A percentile compares a stretch with the other conserved stretches of the same genome.
Evolutionary conservation across 495 filamentous ascomycete genomes (phyloP).

Genomic region (Annulohypoxylon nitens): DNA sequence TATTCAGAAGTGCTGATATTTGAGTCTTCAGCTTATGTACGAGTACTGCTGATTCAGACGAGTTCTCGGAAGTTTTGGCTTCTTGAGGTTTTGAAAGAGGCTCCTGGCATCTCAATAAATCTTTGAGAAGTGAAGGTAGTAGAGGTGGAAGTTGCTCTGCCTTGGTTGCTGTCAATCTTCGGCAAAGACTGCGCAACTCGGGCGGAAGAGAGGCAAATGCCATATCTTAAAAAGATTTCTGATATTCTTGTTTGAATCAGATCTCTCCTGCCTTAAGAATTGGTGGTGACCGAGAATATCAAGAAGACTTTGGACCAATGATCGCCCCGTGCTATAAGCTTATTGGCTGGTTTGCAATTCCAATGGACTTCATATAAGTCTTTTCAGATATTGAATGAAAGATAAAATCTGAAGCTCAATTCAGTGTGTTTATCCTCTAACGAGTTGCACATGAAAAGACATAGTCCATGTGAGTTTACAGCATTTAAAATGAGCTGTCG

Average conservation of each 20-base stretch:
- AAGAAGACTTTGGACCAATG: too few species aligned
- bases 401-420: slow-evolving; percentile 6
- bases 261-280: neutral
- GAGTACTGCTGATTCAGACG: slow-evolving; percentile 71
- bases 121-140: slow-evolving; percentile 70
- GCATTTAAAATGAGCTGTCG: slow-evolving; percentile 7
- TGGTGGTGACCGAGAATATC: neutral
- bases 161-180: slow-evolving; percentile 73
- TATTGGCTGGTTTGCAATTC: neutral
- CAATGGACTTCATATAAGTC: neutral
- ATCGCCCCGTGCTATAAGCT: neutral
- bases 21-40: slow-evolving; percentile 85
- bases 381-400: slow-evolving; percentile 3
- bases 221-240: slow-evolving; percentile 29
- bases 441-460: too few species aligned
- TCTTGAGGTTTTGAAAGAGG: slow-evolving; percentile 66
- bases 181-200: slow-evolving; percentile 73
- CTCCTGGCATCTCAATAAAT: slow-evolving; percentile 71
- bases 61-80: slow-evolving; percentile 63
- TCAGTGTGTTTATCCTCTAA: too few species aligned
- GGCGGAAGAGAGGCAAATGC: slow-evolving; percentile 53
- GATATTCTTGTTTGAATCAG: neutral
- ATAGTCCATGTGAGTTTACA: neutral
- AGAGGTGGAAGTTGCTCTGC: slow-evolving; percentile 72
- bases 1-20: slow-evolving; percentile 79